phyloP scores from a whole-genome alignment of 306 rosid genomes.

The Arachis stenosperma region DNA sequence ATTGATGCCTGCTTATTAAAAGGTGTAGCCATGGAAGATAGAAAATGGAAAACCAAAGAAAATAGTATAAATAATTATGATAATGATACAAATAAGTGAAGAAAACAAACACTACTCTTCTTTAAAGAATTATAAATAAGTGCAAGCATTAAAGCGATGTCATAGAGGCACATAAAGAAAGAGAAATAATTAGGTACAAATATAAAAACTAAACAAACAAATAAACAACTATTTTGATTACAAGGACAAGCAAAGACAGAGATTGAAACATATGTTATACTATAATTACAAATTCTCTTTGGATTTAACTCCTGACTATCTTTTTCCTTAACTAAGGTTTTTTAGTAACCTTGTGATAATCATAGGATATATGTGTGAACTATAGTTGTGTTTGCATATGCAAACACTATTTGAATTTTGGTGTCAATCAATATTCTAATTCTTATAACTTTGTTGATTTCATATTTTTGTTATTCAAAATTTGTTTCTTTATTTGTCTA shows the following conservation, averaged over 20 bases:
- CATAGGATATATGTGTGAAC: not conserved
- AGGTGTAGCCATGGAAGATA: constrained; percentile 56
- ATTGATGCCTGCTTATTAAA: constrained; percentile 46
- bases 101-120: not conserved
- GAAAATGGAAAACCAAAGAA: constrained; percentile 18
- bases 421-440: not conserved
- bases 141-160: too few species aligned
- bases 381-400: not conserved
- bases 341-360: not conserved
- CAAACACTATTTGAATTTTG: not conserved
- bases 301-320: not conserved
- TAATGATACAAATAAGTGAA: not conserved
- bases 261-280: not conserved
- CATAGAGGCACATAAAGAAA: constrained; percentile 43
- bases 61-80: not conserved
- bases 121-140: too few species aligned
- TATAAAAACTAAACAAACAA: not conserved
- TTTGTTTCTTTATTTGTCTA: too few species aligned
- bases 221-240: not conserved
- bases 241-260: not conserved
- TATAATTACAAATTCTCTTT: not conserved
- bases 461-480: too few species aligned
- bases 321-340: not conserved
- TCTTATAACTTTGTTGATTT: not conserved
- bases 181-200: not conserved